Percentiles rank a stretch among this genome's conserved stretches.
Evolutionary conservation across 257 asterid genomes (phyloP).

Genomic region (Nicotiana benthamiana): DNA sequence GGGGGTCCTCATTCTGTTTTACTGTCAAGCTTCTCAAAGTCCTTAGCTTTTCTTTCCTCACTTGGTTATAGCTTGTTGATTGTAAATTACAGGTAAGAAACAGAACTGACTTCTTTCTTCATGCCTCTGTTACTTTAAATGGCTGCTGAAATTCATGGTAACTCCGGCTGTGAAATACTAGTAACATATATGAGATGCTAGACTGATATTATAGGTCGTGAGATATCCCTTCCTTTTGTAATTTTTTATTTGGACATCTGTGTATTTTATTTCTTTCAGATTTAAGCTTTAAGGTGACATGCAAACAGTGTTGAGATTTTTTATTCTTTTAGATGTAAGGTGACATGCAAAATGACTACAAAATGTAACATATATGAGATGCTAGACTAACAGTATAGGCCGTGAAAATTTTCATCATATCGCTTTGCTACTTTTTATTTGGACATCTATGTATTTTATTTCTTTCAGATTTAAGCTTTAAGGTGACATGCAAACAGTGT

Average conservation of each 20-base stretch:
- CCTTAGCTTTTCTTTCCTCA: constrained; percentile 70
- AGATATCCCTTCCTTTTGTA: background rate
- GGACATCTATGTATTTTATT: too few relatives aligned
- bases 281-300: too few relatives aligned
- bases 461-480: too few relatives aligned
- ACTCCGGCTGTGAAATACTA: background rate
- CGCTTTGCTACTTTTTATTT: too few relatives aligned
- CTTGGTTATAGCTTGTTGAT: constrained; percentile 88
- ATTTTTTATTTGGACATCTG: background rate
- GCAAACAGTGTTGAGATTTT: too few relatives aligned
- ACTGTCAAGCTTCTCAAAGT: constrained; percentile 67
- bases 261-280: background rate
- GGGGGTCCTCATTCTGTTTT: constrained; percentile 87
- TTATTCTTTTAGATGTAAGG: background rate
- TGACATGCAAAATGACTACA: too few relatives aligned
- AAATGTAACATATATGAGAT: too few relatives aligned
- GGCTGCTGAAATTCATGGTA: background rate
- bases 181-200: background rate
- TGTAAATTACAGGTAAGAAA: constrained; percentile 76
- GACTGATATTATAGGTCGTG: background rate
- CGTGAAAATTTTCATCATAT: too few relatives aligned
- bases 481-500: too few relatives aligned
- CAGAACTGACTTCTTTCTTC: background rate
- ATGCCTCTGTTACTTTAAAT: background rate
- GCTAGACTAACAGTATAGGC: too few relatives aligned